Percentiles rank a stretch among this genome's conserved stretches.
Conservation (phyloP, 2,329 filamentous ascomycete species). For the Sclerotinia glacialis region DNA sequence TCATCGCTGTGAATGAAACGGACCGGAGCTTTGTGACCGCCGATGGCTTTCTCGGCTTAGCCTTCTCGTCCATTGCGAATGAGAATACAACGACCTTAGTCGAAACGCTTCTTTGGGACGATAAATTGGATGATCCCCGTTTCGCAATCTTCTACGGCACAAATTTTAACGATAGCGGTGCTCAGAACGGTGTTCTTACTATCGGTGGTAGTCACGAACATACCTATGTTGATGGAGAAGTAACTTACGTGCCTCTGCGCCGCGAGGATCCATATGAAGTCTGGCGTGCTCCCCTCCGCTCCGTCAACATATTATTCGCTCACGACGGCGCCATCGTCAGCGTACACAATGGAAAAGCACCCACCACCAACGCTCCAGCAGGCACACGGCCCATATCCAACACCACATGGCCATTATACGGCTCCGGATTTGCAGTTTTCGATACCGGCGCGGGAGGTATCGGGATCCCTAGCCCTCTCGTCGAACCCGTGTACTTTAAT, state of each 20-base stretch:
- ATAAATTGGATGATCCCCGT: neutral
- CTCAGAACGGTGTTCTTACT: neutral
- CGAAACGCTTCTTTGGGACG: slow-evolving; percentile 14
- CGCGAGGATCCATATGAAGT: neutral
- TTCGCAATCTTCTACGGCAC: slow-evolving; percentile 19
- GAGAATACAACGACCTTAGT: neutral
- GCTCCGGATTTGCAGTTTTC: neutral
- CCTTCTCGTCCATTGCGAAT: slow-evolving; percentile 11
- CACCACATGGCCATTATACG: neutral
- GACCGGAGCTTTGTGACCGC: neutral
- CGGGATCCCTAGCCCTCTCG: neutral
- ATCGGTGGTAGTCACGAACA: slow-evolving; percentile 16
- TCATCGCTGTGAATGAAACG: neutral
- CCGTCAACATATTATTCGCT: neutral
- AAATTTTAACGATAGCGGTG: neutral
- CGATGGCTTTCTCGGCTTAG: slow-evolving; percentile 15
- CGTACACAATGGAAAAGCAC: neutral
- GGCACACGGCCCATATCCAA: neutral
- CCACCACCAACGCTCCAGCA: neutral
- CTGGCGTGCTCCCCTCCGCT: slow-evolving; percentile 8
- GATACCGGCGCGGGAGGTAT: slow-evolving; percentile 17
- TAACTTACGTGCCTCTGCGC: slow-evolving; percentile 3
- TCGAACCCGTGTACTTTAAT: neutral
- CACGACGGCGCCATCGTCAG: neutral
- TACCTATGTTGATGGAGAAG: slow-evolving; percentile 15